These are phyloP conservation scores for Fragaria iinumae DNA, from an alignment of 306 rosid species.

Conservation along the genomic window DNA sequence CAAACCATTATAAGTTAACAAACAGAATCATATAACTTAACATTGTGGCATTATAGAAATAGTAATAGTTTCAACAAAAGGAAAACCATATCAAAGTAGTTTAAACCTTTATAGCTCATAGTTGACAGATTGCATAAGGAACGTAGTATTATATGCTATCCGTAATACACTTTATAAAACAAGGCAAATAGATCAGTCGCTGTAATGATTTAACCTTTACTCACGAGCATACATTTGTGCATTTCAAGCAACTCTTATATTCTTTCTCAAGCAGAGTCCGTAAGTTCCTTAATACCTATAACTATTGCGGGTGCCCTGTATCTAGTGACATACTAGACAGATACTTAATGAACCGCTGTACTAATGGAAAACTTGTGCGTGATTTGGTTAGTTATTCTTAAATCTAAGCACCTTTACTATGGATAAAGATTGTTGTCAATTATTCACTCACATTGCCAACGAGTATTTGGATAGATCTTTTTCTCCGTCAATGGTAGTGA, in stretches of 20 bases:
- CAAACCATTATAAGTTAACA: conserved; percentile 3
- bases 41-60: not conserved
- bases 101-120: not conserved
- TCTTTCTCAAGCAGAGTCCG: not conserved
- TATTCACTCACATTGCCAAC: conserved; percentile 62
- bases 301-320: not conserved
- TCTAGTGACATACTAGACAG: not conserved
- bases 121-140: not conserved
- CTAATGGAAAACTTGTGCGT: not conserved
- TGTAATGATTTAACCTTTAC: not conserved
- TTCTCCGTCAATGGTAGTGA: conserved; percentile 78
- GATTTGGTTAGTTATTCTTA: not conserved
- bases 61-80: not conserved
- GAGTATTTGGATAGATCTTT: conserved; percentile 78
- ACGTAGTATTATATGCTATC: not conserved
- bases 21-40: not conserved
- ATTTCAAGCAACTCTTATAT: not conserved
- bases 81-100: not conserved
- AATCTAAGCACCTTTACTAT: not conserved
- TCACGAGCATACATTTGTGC: not conserved
- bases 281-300: not conserved
- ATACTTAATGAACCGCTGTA: not conserved
- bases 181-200: not conserved
- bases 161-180: not conserved
- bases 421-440: not conserved